Conservation (phyloP, 73 alveolate species). For the Breviolum minutum region DNA sequence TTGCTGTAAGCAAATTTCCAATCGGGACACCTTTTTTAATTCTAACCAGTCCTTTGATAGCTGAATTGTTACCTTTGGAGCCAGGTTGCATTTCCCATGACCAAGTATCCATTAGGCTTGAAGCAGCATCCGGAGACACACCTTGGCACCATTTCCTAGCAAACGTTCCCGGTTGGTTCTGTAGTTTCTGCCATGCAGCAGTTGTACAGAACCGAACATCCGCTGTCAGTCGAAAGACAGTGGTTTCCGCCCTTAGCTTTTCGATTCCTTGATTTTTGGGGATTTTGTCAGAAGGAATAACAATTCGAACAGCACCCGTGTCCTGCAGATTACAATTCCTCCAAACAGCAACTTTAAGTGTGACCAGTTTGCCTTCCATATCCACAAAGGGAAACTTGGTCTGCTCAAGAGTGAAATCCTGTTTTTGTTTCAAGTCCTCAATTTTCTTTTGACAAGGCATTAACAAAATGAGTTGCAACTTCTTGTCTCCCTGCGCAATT, state of each 20-base stretch:
- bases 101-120: not conserved
- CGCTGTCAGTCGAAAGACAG: not conserved
- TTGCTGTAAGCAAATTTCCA: not conserved
- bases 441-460: not conserved
- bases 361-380: not conserved
- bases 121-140: not conserved
- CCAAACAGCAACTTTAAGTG: not conserved
- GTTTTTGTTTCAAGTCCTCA: not conserved
- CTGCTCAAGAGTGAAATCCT: not conserved
- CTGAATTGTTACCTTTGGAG: not conserved
- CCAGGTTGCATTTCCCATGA: conserved; percentile 10
- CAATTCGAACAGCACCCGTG: not conserved
- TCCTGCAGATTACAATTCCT: not conserved
- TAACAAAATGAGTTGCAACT: not conserved
- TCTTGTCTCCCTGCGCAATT: not conserved
- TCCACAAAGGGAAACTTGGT: not conserved
- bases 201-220: not conserved
- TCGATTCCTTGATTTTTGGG: not conserved
- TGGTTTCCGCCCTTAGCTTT: not conserved
- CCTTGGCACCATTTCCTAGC: not conserved
- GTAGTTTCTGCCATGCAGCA: not conserved
- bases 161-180: not conserved
- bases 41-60: not conserved
- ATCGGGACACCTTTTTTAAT: not conserved
- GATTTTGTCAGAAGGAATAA: not conserved